phyloP scores from a whole-genome alignment of 306 rosid genomes.

The Mucuna pruriens region DNA sequence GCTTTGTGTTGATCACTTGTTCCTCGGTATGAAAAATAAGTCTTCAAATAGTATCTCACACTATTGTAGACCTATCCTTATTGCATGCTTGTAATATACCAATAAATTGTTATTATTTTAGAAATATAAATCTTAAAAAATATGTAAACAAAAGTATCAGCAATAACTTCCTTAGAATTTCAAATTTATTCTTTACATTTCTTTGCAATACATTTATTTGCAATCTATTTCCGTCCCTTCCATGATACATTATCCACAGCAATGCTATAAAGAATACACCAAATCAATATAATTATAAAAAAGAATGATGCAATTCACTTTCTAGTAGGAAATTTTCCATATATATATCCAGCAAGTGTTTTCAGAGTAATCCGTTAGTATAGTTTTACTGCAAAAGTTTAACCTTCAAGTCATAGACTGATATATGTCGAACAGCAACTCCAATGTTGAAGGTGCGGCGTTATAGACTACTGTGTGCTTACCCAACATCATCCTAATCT shows the following conservation, averaged over 20 bases:
- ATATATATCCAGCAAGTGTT: slow-evolving; percentile 25
- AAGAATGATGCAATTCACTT: slow-evolving; percentile 35
- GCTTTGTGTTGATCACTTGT: no score
- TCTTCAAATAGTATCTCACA: neutral
- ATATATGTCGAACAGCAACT: slow-evolving; percentile 38
- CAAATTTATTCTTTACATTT: slow-evolving; percentile 32
- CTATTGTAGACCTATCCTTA: neutral
- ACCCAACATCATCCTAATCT: slow-evolving; percentile 35
- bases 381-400: slow-evolving; percentile 29
- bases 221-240: slow-evolving; percentile 24
- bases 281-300: slow-evolving; percentile 31
- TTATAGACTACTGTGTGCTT: slow-evolving; percentile 20
- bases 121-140: neutral
- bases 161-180: neutral
- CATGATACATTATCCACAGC: slow-evolving; percentile 43
- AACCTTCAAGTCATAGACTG: slow-evolving; percentile 37
- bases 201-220: slow-evolving; percentile 14
- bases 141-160: neutral
- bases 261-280: slow-evolving; percentile 38
- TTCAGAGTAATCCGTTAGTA: slow-evolving; percentile 36
- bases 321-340: slow-evolving; percentile 28
- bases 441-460: slow-evolving; percentile 29
- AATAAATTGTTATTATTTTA: neutral
- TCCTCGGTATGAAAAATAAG: neutral
- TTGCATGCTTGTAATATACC: neutral